A percentile compares a stretch with the other conserved stretches of the same genome.
These are phyloP conservation scores for Phytopythium cucurbitacearum DNA, from an alignment of 352 stramenopile genomes.

Conservation along the genomic window DNA sequence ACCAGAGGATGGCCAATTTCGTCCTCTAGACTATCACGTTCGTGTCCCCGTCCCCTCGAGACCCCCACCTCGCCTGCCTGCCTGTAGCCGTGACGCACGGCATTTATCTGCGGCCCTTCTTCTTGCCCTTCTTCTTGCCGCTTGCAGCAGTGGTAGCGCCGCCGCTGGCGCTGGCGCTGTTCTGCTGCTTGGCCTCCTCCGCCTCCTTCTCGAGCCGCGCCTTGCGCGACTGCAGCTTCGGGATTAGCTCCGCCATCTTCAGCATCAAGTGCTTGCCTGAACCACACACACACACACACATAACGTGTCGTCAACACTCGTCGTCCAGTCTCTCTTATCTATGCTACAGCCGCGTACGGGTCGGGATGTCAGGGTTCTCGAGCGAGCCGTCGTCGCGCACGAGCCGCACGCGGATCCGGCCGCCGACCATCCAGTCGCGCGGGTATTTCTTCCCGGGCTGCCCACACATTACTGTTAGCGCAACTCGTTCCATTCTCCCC, in stretches of 20 bases:
- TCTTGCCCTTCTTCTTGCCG: constrained; percentile 86
- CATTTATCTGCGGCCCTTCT: constrained; percentile 83
- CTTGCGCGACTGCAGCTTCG: constrained; percentile 80
- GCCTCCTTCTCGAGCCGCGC: constrained; percentile 68
- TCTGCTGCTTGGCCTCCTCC: constrained; percentile 45
- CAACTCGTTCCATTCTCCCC: not conserved
- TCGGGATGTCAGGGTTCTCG: constrained; percentile 67
- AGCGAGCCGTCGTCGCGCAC: constrained; percentile 50
- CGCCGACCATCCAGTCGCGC: constrained; percentile 65
- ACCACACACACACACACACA: not conserved
- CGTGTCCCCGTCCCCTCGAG: no score
- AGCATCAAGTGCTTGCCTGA: constrained; percentile 63
- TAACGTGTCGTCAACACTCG: not conserved
- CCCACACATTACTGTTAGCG: constrained; percentile 1
- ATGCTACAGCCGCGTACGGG: constrained; percentile 16
- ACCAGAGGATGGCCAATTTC: no score
- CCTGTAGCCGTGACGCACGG: not conserved
- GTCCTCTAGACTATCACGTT: no score
- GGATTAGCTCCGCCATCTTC: constrained; percentile 86
- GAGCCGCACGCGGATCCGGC: constrained; percentile 74
- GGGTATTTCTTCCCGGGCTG: constrained; percentile 74
- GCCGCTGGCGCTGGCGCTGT: constrained; percentile 21
- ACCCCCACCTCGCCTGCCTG: not conserved
- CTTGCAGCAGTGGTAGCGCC: constrained; percentile 21
- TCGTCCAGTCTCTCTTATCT: constrained; percentile 1